Conservation (phyloP, 2,329 filamentous ascomycete genomes). For the Beauveria scarabaeidicola region DNA sequence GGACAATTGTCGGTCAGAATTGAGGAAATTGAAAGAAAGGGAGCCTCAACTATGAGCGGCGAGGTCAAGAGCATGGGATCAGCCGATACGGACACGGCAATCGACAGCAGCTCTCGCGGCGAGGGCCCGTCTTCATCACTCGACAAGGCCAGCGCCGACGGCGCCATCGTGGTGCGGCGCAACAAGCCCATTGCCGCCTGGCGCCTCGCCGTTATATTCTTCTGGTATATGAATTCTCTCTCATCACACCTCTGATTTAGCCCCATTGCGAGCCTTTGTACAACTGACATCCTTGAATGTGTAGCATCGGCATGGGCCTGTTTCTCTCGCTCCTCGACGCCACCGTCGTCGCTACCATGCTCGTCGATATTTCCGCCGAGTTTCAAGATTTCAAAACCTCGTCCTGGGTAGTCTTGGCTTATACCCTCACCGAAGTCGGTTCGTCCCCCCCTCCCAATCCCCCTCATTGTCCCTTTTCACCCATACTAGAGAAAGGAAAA, state of each 20-base stretch:
- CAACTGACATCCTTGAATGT: too few relatives aligned
- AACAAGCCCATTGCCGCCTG: conserved; percentile 15
- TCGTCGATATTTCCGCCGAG: conserved; percentile 10
- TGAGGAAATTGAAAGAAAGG: not conserved
- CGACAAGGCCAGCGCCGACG: not conserved
- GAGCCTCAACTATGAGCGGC: not conserved
- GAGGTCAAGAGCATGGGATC: conserved; percentile 4
- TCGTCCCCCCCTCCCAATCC: not conserved
- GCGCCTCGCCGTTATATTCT: conserved; percentile 13
- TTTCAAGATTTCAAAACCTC: conserved; percentile 10
- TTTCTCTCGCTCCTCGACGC: conserved; percentile 12
- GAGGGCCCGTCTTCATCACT: not conserved
- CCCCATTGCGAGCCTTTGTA: too few relatives aligned
- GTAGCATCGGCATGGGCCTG: conserved; percentile 10
- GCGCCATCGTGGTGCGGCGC: conserved; percentile 11
- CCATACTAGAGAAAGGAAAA: not conserved
- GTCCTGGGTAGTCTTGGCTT: conserved; percentile 11
- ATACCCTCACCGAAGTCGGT: conserved; percentile 12
- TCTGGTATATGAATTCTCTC: conserved; percentile 6
- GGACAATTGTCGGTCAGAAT: too few relatives aligned
- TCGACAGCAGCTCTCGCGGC: not conserved
- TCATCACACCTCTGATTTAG: not conserved
- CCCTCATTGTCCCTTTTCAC: not conserved
- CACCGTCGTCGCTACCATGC: conserved; percentile 13
- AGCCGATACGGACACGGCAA: not conserved